Evolutionary conservation across 1,284 basidiomycete genomes (phyloP).

Genomic region (Ganoderma resinaceum): DNA sequence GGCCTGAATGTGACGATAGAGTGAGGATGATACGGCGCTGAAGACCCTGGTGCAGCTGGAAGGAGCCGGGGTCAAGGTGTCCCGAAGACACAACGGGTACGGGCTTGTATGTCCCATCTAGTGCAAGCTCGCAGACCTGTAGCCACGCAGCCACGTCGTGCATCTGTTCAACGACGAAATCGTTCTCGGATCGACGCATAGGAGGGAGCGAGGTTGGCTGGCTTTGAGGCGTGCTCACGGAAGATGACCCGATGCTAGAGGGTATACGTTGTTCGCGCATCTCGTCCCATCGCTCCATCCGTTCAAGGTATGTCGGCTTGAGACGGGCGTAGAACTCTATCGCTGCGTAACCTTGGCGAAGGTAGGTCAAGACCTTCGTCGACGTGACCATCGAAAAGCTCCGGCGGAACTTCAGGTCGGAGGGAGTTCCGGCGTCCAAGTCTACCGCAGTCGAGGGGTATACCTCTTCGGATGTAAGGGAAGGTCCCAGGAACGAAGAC

Average conservation of each 20-base stretch:
- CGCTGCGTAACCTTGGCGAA: constrained; percentile 79
- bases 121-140: constrained; percentile 87
- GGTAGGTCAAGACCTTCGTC: constrained; percentile 74
- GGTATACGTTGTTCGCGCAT: constrained; percentile 72
- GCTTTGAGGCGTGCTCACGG: constrained; percentile 34
- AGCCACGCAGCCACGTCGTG: constrained; percentile 92
- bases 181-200: constrained; percentile 92
- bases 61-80: constrained; percentile 85
- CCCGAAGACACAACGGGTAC: constrained; percentile 85
- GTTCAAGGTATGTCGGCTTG: constrained; percentile 83
- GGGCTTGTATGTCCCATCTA: constrained; percentile 85
- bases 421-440: constrained; percentile 73
- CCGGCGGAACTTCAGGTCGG: constrained; percentile 82
- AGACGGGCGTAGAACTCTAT: constrained; percentile 90
- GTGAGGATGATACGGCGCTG: constrained; percentile 85
- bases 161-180: constrained; percentile 87
- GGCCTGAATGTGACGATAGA: constrained; percentile 88
- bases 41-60: constrained; percentile 91
- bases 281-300: constrained; percentile 92
- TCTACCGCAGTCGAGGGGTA: constrained; percentile 81
- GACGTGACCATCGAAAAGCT: constrained; percentile 82
- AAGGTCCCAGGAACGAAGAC: constrained; percentile 81
- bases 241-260: constrained; percentile 27
- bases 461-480: constrained; percentile 78
- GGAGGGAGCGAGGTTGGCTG: constrained; percentile 54